These are phyloP conservation scores for Cyathus striatus DNA, from an alignment of 768 basidiomycete species.

Conservation along the genomic window DNA sequence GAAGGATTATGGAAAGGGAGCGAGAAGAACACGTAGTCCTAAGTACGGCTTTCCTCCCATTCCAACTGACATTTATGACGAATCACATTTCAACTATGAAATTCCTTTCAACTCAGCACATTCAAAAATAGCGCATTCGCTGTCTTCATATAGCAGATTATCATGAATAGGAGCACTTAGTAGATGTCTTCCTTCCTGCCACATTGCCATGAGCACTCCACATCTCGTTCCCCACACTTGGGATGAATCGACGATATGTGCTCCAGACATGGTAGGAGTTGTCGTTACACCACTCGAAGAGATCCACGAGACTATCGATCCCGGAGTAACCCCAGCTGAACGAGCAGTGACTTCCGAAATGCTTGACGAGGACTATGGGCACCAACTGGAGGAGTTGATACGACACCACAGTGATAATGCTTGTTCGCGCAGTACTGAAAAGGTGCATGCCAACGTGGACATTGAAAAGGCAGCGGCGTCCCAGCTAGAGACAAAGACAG, in stretches of 20 bases:
- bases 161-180: too few species aligned
- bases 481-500: background rate
- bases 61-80: too few species aligned
- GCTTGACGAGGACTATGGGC: conserved; percentile 25
- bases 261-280: conserved; percentile 14
- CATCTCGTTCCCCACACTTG: too few species aligned
- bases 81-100: too few species aligned
- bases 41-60: too few species aligned
- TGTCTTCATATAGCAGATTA: too few species aligned
- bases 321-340: conserved; percentile 24
- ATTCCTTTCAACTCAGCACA: too few species aligned
- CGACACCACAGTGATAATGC: conserved; percentile 13
- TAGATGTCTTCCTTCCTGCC: too few species aligned
- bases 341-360: conserved; percentile 22
- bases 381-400: conserved; percentile 23
- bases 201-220: too few species aligned
- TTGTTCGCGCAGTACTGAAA: background rate
- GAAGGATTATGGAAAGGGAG: too few species aligned
- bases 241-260: conserved; percentile 12
- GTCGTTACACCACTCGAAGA: conserved; percentile 22
- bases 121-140: too few species aligned
- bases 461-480: conserved; percentile 1
- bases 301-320: conserved; percentile 30
- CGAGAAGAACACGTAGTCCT: too few species aligned
- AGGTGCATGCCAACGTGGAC: background rate